These are phyloP conservation scores for Yarrowia bubula DNA, from an alignment of 805 yeast species.

Conservation along the genomic window DNA sequence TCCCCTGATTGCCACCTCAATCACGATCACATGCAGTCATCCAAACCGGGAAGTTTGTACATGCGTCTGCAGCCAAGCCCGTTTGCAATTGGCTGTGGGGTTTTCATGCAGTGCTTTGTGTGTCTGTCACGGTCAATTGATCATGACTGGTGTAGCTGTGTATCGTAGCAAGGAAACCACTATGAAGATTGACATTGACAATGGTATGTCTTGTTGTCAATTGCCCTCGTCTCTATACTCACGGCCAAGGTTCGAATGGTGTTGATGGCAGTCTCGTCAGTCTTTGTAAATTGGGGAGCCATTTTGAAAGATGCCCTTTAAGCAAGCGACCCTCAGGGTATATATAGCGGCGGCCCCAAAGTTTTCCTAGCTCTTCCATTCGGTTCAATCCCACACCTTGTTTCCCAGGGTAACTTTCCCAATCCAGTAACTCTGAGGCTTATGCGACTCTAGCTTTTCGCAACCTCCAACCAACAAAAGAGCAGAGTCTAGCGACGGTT, in stretches of 20 bases:
- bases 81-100: not conserved
- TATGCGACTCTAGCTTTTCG: not conserved
- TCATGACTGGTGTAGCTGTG: no score
- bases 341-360: slow-evolving; percentile 16
- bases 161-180: no score
- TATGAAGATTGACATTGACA: no score
- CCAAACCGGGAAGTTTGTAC: no score
- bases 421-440: slow-evolving; percentile 2
- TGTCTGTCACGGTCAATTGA: not conserved
- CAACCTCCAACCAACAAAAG: slow-evolving; percentile 4
- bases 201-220: not conserved
- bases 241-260: slow-evolving; percentile 85
- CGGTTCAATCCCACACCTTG: not conserved
- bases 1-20: no score
- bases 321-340: slow-evolving; percentile 20
- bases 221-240: slow-evolving; percentile 30
- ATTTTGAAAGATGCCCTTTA: slow-evolving; percentile 28
- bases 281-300: slow-evolving; percentile 44
- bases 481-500: not conserved
- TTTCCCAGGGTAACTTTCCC: slow-evolving; percentile 19
- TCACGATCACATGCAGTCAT: no score
- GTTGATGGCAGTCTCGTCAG: slow-evolving; percentile 74
- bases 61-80: no score
- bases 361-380: slow-evolving; percentile 26
- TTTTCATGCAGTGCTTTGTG: no score